phyloP scores from a whole-genome alignment of 2,329 filamentous ascomycete genomes.

The Fusarium sp. region DNA sequence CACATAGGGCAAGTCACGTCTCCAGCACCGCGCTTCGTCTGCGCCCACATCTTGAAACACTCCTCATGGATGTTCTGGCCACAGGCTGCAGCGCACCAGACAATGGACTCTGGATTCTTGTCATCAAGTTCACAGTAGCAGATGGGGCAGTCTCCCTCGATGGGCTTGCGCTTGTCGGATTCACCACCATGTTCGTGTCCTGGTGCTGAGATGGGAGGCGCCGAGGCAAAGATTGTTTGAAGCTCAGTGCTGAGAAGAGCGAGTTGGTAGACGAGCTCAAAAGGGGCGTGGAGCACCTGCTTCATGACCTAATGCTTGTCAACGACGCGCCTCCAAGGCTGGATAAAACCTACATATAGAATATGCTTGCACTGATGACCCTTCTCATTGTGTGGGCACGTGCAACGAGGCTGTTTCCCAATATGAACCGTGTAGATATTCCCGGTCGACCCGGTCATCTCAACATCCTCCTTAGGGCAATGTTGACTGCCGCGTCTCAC shows the following conservation, averaged over 20 bases:
- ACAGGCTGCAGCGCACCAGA: slow-evolving; percentile 66
- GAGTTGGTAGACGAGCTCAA: slow-evolving; percentile 71
- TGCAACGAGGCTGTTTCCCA: slow-evolving; percentile 64
- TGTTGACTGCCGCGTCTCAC: slow-evolving; percentile 52
- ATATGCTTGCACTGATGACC: slow-evolving; percentile 76
- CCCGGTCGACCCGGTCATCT: slow-evolving; percentile 73
- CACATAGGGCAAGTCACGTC: slow-evolving; percentile 72
- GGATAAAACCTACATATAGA: slow-evolving; percentile 62
- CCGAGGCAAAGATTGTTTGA: slow-evolving; percentile 67
- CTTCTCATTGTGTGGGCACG: slow-evolving; percentile 66
- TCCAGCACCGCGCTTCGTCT: slow-evolving; percentile 56
- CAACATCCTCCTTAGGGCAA: slow-evolving; percentile 65
- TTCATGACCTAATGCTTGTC: slow-evolving; percentile 63
- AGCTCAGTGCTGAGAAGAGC: slow-evolving; percentile 71
- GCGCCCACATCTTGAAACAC: slow-evolving; percentile 69
- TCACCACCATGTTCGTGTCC: slow-evolving; percentile 40
- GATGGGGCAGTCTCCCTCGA: slow-evolving; percentile 69
- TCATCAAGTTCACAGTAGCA: slow-evolving; percentile 65
- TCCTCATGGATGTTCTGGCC: slow-evolving; percentile 68
- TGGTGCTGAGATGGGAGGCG: slow-evolving; percentile 63
- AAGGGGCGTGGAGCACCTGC: slow-evolving; percentile 69
- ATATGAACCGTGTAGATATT: slow-evolving; percentile 74
- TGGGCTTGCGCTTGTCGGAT: slow-evolving; percentile 59
- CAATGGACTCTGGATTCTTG: slow-evolving; percentile 54
- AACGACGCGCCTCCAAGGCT: not conserved